Base-by-base conservation (phyloP, 192 early-diverging fungal genomes). In the Coemansia guatemalensis region DNA sequence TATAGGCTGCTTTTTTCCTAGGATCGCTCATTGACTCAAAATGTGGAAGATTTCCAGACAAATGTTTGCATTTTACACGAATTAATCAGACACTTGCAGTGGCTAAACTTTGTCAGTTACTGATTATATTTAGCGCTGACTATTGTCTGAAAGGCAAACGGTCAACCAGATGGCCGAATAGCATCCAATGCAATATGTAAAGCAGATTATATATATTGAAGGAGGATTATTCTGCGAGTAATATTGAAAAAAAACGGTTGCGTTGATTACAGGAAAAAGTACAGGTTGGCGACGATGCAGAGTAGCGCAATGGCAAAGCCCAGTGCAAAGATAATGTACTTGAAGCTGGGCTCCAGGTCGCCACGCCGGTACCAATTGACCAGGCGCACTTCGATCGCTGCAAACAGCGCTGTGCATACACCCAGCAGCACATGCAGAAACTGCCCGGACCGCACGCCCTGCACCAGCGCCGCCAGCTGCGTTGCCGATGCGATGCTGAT, bases 321-420 rank as follows among this genome's bases (percentile, higher is more conserved):
- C 29, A 83, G 61, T 1, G 58, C 53, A 17, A 74, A 35, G 14
- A 85, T 74, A 12, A 83, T 41, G 58, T 48, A 64, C 30, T 73
- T 71, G 53, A 85, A 85, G 11, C 67, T 26, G 0, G 83, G 83
- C 56, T 85, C 83, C 20, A 85, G 68, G 59, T 85, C 83, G 62
- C 83, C 83, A n/a, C 67, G 56, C 26, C 83, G 74, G 58, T 83
- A 85, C 82, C 82, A 85, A 11, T 67, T 69, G 27, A 85, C 62
- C 47, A 84, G 71, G 6, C 72, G 83, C 47, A 75, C 58, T n/a
- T 79, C 64, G 33, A 81, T 67, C 5, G 56, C 56, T 11, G 83
- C 64, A 25, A 84, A 58, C 50, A 74, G 24, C 25, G 39, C 44
- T 0, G 60, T 49, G n/a, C 58, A 64, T 0, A 82, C 6, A 6